Percentiles rank a stretch among this genome's conserved stretches.
These are phyloP conservation scores for Athelia psychrophila DNA, from an alignment of 1,284 basidiomycete genomes.

Conservation along the genomic window DNA sequence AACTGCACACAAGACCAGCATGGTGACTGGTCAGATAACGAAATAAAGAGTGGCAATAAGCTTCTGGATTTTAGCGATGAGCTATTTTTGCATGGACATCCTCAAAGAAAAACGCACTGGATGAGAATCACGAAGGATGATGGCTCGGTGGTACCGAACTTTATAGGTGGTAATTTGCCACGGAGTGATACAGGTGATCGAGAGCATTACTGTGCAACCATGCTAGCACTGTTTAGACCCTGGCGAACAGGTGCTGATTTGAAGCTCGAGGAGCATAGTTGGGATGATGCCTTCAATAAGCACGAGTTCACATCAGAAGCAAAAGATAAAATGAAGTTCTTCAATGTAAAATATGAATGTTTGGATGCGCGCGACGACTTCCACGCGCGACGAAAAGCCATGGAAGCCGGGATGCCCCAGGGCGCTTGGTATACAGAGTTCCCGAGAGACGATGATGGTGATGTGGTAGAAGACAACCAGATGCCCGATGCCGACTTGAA, in stretches of 20 bases:
- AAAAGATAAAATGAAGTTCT: conserved; percentile 19
- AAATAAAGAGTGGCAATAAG: not conserved
- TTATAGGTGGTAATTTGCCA: conserved; percentile 25
- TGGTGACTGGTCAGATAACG: not conserved
- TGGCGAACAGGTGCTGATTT: conserved; percentile 27
- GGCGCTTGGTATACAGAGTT: no score
- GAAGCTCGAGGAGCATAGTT: conserved; percentile 11
- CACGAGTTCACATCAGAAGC: conserved; percentile 12
- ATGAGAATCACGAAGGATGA: not conserved
- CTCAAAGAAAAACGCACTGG: not conserved
- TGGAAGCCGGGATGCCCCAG: not conserved
- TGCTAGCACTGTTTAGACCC: conserved; percentile 28
- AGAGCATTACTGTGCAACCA: conserved; percentile 28
- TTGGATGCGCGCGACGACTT: conserved; percentile 31
- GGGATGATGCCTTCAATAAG: conserved; percentile 21
- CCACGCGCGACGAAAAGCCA: conserved; percentile 10
- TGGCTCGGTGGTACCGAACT: conserved; percentile 15
- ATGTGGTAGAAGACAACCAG: not conserved
- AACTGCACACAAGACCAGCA: not conserved
- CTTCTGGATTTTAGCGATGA: not conserved
- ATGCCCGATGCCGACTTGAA: not conserved
- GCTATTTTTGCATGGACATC: not conserved
- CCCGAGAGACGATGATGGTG: not conserved
- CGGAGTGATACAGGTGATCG: conserved; percentile 25
- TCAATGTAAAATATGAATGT: conserved; percentile 30